Evolutionary conservation across 2,329 filamentous ascomycete genomes (phyloP).

Genomic region (Coniochaeta pulveracea): DNA sequence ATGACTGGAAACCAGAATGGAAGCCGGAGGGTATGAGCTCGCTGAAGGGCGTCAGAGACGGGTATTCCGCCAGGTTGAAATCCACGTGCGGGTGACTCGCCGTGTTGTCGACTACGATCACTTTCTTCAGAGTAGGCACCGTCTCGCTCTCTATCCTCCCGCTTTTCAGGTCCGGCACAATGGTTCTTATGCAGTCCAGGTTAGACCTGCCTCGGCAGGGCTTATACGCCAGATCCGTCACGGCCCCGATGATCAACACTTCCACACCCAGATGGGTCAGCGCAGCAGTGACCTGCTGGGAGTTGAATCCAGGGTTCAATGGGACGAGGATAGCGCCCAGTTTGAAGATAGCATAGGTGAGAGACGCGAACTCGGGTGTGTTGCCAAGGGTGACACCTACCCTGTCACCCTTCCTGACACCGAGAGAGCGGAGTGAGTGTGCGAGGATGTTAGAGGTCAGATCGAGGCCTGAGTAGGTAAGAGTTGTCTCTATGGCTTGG

Average conservation of each 20-base stretch:
- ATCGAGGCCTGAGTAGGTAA: slow-evolving; percentile 71
- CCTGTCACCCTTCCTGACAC: slow-evolving; percentile 70
- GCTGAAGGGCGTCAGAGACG: slow-evolving; percentile 33
- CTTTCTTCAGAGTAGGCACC: slow-evolving; percentile 57
- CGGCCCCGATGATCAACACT: slow-evolving; percentile 73
- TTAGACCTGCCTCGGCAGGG: slow-evolving; percentile 43
- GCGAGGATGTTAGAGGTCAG: slow-evolving; percentile 65
- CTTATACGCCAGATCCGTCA: slow-evolving; percentile 70
- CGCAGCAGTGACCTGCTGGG: slow-evolving; percentile 65
- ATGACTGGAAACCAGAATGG: slow-evolving; percentile 3
- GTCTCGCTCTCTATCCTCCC: slow-evolving; percentile 25
- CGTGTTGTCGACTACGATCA: slow-evolving; percentile 76
- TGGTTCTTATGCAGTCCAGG: slow-evolving; percentile 28
- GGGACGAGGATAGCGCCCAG: slow-evolving; percentile 91
- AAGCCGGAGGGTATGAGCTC: slow-evolving; percentile 21
- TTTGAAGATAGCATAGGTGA: slow-evolving; percentile 88
- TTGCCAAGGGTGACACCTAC: slow-evolving; percentile 85
- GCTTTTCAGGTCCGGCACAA: slow-evolving; percentile 30
- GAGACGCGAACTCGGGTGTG: slow-evolving; percentile 67
- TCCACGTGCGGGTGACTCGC: slow-evolving; percentile 27
- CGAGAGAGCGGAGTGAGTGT: slow-evolving; percentile 53
- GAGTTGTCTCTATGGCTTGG: slow-evolving; percentile 46
- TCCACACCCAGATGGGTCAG: slow-evolving; percentile 62
- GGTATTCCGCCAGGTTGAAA: slow-evolving; percentile 29
- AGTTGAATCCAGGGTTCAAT: slow-evolving; percentile 82